Evolutionary conservation across 495 filamentous ascomycete genomes (phyloP), one percentile per base, ranked within the genome.

Genomic region (Geopyxis carbonaria): DNA sequence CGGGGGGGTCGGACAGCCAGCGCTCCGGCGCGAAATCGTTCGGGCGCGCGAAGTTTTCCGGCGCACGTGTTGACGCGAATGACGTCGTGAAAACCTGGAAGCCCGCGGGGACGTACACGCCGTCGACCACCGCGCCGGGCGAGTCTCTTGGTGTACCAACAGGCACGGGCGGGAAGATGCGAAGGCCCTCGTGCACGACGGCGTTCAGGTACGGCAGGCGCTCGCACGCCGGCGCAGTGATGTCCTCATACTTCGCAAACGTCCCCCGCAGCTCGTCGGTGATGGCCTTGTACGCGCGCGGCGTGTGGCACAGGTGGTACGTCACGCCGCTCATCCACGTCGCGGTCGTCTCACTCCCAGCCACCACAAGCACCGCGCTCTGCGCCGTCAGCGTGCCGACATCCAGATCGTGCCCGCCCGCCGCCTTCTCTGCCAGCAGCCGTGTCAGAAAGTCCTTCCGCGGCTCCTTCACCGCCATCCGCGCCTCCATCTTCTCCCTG

Each of bases 261-360:
- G 58, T 40, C 1, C 47, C 49, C 3, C 74, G 65, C 22, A 76
- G 62, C 40, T 78, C 74, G 0, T 58, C 42, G 8, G 51, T 56
- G 0, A 76, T 50, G 31, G 60, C 66, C n/a, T 57, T 41, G 18
- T 54, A 55, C 6, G 34, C 37, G 9, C 25, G 29, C 2, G 50
- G 45, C 3, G 16, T 61, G 1, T 24, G 42, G 2, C 68, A 46
- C 11, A 74, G 51, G 31, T 65, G 62, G 13, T 61, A 68, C 0
- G 62, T 63, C 8, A 67, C 59, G 0, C 61, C 72, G 0, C 64
- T 59, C 2, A 78, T 53, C 6, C 63, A 51, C 1, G 65, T 69
- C 16, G 69, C 63, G 2, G 67, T 73, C 0, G 72, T 75, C 47
- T 74, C 71, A 25, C 64, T 69, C 4, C 70, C 68, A 2, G 65